Conservation (phyloP, 169 alveolate species). For the Plasmodium gallinaceum region DNA sequence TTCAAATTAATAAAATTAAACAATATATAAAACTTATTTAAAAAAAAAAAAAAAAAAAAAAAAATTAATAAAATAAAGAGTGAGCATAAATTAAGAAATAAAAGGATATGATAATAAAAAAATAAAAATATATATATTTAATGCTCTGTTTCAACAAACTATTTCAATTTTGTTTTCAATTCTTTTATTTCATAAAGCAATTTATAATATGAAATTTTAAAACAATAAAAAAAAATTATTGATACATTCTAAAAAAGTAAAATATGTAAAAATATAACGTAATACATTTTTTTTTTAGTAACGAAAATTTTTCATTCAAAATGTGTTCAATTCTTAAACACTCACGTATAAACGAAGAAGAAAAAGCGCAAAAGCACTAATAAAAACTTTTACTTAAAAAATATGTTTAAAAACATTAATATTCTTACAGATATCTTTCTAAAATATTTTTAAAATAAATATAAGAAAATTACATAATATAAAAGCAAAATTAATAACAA, state of each 20-base stretch:
- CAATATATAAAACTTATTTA: background rate
- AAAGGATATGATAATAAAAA: background rate
- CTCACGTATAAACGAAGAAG: background rate
- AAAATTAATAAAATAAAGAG: background rate
- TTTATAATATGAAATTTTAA: background rate
- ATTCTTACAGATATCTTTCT: slow-evolving; percentile 30
- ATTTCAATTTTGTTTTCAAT: background rate
- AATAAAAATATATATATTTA: background rate
- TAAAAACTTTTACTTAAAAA: slow-evolving; percentile 49
- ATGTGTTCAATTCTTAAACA: background rate
- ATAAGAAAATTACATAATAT: slow-evolving; percentile 42
- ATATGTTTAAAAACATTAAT: slow-evolving; percentile 8
- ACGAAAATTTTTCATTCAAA: slow-evolving; percentile 2
- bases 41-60: background rate
- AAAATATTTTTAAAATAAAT: slow-evolving; percentile 32
- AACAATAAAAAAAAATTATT: slow-evolving; percentile 1
- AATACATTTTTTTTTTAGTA: background rate
- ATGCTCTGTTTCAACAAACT: background rate
- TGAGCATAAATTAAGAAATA: background rate
- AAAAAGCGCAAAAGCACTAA: slow-evolving; percentile 6
- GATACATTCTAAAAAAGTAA: background rate
- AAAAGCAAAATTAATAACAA: slow-evolving; percentile 66
- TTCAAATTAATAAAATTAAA: background rate
- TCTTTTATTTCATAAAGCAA: background rate
- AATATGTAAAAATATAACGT: background rate